A percentile compares a stretch with the other conserved stretches of the same genome.
These are phyloP conservation scores for Hevea brasiliensis DNA, from an alignment of 345 rosid genomes.

Conservation along the genomic window DNA sequence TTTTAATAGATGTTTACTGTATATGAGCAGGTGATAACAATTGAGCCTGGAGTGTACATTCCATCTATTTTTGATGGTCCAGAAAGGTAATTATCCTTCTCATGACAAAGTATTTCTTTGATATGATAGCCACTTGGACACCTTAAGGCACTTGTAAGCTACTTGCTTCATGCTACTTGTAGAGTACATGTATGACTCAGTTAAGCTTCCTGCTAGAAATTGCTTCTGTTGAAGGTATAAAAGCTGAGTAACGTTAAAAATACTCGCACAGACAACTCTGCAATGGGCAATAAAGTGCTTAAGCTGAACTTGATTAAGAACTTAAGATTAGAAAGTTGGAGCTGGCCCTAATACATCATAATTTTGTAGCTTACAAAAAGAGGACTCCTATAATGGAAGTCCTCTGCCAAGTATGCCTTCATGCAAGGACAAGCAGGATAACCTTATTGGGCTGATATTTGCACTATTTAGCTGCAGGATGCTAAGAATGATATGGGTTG, in stretches of 20 bases:
- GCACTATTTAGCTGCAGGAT: neutral
- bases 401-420: neutral
- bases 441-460: neutral
- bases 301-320: neutral
- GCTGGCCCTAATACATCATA: neutral
- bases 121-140: neutral
- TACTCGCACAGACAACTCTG: neutral
- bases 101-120: neutral
- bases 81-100: slow-evolving; percentile 52
- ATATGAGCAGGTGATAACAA: slow-evolving; percentile 78
- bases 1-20: slow-evolving; percentile 18
- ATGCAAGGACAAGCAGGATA: neutral
- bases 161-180: neutral
- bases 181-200: neutral
- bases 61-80: slow-evolving; percentile 59
- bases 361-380: neutral
- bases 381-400: neutral
- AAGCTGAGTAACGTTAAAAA: neutral
- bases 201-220: neutral
- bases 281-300: neutral
- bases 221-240: neutral
- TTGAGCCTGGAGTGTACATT: slow-evolving; percentile 93
- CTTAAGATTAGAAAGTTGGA: neutral
- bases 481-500: neutral
- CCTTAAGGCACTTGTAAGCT: neutral